phyloP scores from a whole-genome alignment of 345 rosid genomes.

The Brassica carinata region DNA sequence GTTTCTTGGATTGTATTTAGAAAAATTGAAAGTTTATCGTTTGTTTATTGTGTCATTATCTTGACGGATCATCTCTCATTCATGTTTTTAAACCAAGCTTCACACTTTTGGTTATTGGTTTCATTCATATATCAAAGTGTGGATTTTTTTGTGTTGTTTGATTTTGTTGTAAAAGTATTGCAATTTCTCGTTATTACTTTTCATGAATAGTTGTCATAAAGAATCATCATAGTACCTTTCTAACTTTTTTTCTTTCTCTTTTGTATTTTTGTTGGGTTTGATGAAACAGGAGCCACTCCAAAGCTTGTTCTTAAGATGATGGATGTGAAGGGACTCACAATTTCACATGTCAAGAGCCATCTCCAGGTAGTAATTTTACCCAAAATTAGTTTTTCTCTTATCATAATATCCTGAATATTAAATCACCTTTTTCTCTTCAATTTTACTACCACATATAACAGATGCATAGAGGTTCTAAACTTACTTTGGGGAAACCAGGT shows the following conservation, averaged over 20 bases:
- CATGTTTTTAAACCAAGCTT: not conserved
- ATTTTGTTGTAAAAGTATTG: not conserved
- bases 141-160: not conserved
- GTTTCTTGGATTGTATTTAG: not conserved
- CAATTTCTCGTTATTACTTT: not conserved
- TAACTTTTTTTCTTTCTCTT: not conserved
- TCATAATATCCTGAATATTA: not conserved
- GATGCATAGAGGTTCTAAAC: constrained; percentile 95
- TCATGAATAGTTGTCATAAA: not conserved
- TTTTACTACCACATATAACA: constrained; percentile 36
- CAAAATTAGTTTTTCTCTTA: not conserved
- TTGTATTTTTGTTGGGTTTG: constrained; percentile 10
- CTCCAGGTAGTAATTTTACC: constrained; percentile 65
- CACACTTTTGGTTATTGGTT: not conserved
- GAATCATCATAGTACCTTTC: constrained; percentile 28
- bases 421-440: not conserved
- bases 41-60: not conserved
- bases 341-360: constrained; percentile 98
- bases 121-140: constrained; percentile 15
- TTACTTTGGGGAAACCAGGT: constrained; percentile 72
- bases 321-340: constrained; percentile 98
- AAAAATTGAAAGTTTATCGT: not conserved
- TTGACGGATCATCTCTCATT: not conserved
- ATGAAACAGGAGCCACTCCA: constrained; percentile 79
- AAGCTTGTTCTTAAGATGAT: constrained; percentile 95